These are phyloP conservation scores for Cadophora sp. DNA, from an alignment of 2,329 filamentous ascomycete species.

Conservation along the genomic window DNA sequence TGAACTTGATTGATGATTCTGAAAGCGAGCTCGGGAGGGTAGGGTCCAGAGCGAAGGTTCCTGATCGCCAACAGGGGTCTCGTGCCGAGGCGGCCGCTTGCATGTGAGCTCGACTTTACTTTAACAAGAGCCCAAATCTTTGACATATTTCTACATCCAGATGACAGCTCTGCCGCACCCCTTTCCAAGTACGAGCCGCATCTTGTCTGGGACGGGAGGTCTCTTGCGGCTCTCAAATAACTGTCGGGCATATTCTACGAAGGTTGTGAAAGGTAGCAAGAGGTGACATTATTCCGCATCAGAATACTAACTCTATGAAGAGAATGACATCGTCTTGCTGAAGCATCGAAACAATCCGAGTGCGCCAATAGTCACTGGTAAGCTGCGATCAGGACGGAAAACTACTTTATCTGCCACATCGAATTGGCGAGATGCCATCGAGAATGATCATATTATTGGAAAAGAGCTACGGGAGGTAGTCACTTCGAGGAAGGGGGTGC, in stretches of 20 bases:
- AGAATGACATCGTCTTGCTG: constrained; percentile 43
- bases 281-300: background rate
- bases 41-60: constrained; percentile 4
- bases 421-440: constrained; percentile 40
- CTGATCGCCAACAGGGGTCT: background rate
- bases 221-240: background rate
- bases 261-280: constrained; percentile 32
- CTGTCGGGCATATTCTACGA: constrained; percentile 4
- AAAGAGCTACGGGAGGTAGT: constrained; percentile 35
- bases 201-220: constrained; percentile 10
- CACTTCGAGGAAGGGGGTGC: constrained; percentile 29
- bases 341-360: constrained; percentile 28
- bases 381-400: constrained; percentile 47
- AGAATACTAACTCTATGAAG: constrained; percentile 27
- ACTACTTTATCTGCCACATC: constrained; percentile 35
- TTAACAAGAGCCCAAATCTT: background rate
- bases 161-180: constrained; percentile 13
- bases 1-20: background rate
- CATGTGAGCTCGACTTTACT: constrained; percentile 13
- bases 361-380: constrained; percentile 47
- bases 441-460: constrained; percentile 48
- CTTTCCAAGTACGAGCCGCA: background rate
- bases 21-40: background rate
- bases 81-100: constrained; percentile 9
- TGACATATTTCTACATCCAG: constrained; percentile 7